phyloP scores from a whole-genome alignment of 2,329 filamentous ascomycete species.

The Colletotrichum godetiae region DNA sequence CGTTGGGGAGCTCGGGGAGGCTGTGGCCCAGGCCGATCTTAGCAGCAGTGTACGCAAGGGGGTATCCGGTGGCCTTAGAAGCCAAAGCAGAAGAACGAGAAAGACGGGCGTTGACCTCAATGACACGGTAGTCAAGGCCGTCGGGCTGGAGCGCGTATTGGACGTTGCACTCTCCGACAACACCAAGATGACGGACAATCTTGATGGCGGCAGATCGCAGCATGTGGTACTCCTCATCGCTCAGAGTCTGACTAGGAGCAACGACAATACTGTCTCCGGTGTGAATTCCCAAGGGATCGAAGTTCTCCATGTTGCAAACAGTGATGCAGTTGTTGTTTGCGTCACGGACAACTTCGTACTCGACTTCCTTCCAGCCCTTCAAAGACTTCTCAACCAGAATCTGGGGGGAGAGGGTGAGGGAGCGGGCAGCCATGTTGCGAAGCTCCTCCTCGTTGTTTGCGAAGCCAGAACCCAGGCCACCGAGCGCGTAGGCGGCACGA shows the following conservation, averaged over 20 bases:
- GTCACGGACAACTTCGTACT: conserved; percentile 98
- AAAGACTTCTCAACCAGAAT: conserved; percentile 98
- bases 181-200: conserved; percentile 95
- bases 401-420: conserved; percentile 92
- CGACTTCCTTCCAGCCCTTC: conserved; percentile 99
- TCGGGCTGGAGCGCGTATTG: conserved; percentile 92
- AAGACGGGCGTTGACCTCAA: conserved; percentile 98
- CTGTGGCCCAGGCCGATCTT: conserved; percentile 98
- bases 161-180: conserved; percentile 96
- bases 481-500: conserved; percentile 94
- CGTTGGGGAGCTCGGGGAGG: conserved; percentile 94
- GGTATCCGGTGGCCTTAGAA: conserved; percentile 98
- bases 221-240: conserved; percentile 99
- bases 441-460: conserved; percentile 95
- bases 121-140: conserved; percentile 97
- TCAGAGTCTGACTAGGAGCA: conserved; percentile 94
- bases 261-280: conserved; percentile 99
- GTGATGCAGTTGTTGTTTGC: conserved; percentile 90
- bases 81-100: conserved; percentile 96
- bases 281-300: conserved; percentile 96
- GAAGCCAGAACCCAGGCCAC: conserved; percentile 96
- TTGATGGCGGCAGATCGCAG: conserved; percentile 97
- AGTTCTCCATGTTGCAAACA: conserved; percentile 74
- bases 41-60: conserved; percentile 94
- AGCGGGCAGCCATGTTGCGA: conserved; percentile 90